phyloP scores from a whole-genome alignment of 208 protist species.

The Strigomonas culicis region DNA sequence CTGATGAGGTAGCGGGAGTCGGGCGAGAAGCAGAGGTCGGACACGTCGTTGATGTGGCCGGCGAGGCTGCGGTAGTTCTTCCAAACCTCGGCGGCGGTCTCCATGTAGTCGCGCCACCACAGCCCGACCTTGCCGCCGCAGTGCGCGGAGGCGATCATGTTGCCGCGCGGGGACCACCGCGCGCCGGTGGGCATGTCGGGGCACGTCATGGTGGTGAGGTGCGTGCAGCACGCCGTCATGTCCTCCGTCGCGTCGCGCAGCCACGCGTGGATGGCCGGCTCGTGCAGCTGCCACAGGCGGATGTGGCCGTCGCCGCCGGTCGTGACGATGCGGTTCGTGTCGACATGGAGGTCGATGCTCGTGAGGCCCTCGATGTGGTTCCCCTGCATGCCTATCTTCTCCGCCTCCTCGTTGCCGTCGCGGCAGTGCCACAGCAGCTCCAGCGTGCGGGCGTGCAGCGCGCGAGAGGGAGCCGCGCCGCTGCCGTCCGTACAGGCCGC shows the following conservation, averaged over 20 bases:
- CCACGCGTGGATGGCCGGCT: constrained; percentile 46
- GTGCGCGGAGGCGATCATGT: constrained; percentile 78
- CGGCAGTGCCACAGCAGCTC: constrained; percentile 85
- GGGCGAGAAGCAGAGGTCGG: constrained; percentile 83
- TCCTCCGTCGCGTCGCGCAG: constrained; percentile 38
- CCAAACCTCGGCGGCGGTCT: constrained; percentile 51
- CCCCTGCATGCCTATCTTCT: constrained; percentile 59
- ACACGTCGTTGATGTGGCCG: constrained; percentile 83
- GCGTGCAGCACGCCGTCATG: constrained; percentile 68
- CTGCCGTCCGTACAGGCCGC: neutral
- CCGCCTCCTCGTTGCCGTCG: constrained; percentile 73
- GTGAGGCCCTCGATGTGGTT: constrained; percentile 75
- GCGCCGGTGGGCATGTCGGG: constrained; percentile 80
- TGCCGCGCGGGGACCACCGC: constrained; percentile 78
- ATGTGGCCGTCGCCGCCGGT: constrained; percentile 79
- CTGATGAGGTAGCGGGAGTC: constrained; percentile 79
- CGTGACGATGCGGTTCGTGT: constrained; percentile 59
- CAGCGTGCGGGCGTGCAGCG: constrained; percentile 72
- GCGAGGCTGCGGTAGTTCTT: constrained; percentile 84
- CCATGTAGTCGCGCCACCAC: constrained; percentile 59
- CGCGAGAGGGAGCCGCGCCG: neutral
- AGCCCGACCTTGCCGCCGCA: constrained; percentile 83
- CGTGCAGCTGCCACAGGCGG: constrained; percentile 59
- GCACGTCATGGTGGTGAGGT: constrained; percentile 53
- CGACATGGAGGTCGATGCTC: constrained; percentile 63